phyloP scores from a whole-genome alignment of 2,329 filamentous ascomycete species.

The Helotiales sp. region DNA sequence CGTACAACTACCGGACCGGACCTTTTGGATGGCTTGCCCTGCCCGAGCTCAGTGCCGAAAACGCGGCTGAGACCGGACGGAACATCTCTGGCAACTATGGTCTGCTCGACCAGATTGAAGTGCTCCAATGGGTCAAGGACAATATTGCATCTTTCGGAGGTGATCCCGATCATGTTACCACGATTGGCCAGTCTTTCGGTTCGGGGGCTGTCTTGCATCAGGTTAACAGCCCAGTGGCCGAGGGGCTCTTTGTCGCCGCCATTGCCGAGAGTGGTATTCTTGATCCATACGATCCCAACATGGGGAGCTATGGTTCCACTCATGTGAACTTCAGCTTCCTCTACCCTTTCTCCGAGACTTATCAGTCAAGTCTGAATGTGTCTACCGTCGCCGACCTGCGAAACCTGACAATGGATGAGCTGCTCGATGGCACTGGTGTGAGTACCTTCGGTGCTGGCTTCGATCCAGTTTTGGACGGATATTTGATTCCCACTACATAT shows the following conservation, averaged over 20 bases:
- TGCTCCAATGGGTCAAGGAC: slow-evolving; percentile 49
- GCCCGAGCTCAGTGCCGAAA: slow-evolving; percentile 37
- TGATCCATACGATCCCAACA: slow-evolving; percentile 30
- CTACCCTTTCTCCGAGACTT: slow-evolving; percentile 10
- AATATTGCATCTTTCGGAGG: slow-evolving; percentile 45
- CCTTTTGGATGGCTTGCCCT: slow-evolving; percentile 50
- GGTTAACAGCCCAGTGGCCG: slow-evolving; percentile 31
- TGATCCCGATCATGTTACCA: slow-evolving; percentile 44
- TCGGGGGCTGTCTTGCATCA: slow-evolving; percentile 43
- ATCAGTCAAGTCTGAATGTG: slow-evolving; percentile 21
- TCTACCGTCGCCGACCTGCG: slow-evolving; percentile 25
- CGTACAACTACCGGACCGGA: slow-evolving; percentile 48
- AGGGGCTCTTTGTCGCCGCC: slow-evolving; percentile 29
- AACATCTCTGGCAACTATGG: slow-evolving; percentile 40
- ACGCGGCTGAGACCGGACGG: slow-evolving; percentile 21
- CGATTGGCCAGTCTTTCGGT: slow-evolving; percentile 42
- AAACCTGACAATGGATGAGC: slow-evolving; percentile 6
- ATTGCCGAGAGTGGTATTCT: slow-evolving; percentile 32
- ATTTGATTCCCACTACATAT: slow-evolving; percentile 27
- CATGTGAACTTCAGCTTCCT: slow-evolving; percentile 19
- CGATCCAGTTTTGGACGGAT: slow-evolving; percentile 23
- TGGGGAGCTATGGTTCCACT: slow-evolving; percentile 23
- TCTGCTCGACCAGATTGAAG: slow-evolving; percentile 49
- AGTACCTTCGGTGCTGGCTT: neutral
- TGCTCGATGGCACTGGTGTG: neutral